Conservation (phyloP, 139 green algal genomes). For the Chlorella sorokiniana region DNA sequence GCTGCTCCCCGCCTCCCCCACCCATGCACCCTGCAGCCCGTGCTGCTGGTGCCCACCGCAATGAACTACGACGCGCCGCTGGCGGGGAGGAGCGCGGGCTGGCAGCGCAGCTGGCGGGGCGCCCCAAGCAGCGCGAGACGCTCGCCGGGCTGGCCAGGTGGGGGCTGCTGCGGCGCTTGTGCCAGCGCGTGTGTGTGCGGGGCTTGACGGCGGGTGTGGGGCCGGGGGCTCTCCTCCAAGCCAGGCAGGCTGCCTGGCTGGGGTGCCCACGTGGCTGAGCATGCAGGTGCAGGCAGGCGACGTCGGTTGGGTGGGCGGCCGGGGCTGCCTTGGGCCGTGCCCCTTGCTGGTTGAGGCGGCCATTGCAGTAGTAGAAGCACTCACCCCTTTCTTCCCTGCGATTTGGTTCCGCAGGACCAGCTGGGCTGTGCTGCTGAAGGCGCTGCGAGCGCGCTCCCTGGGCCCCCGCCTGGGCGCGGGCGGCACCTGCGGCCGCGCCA, state of each 20-base stretch:
- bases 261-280: background rate
- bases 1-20: background rate
- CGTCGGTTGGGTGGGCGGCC: no score
- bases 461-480: constrained; percentile 17
- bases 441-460: background rate
- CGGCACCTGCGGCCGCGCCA: constrained; percentile 37
- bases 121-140: constrained; percentile 11
- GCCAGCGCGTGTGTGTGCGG: no score
- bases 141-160: constrained; percentile 18
- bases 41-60: constrained; percentile 39
- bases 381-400: background rate
- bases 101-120: constrained; percentile 41
- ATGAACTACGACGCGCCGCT: constrained; percentile 49
- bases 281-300: background rate
- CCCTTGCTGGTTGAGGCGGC: no score
- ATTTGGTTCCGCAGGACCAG: background rate
- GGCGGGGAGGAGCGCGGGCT: constrained; percentile 49
- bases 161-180: background rate
- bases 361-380: no score
- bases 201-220: no score
- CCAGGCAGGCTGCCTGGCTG: background rate
- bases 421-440: constrained; percentile 16
- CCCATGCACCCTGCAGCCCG: background rate
- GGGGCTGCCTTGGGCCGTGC: no score
- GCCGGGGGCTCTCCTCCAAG: no score